phyloP scores from a whole-genome alignment of 139 green algal genomes.

The Asterochloris sp. region DNA sequence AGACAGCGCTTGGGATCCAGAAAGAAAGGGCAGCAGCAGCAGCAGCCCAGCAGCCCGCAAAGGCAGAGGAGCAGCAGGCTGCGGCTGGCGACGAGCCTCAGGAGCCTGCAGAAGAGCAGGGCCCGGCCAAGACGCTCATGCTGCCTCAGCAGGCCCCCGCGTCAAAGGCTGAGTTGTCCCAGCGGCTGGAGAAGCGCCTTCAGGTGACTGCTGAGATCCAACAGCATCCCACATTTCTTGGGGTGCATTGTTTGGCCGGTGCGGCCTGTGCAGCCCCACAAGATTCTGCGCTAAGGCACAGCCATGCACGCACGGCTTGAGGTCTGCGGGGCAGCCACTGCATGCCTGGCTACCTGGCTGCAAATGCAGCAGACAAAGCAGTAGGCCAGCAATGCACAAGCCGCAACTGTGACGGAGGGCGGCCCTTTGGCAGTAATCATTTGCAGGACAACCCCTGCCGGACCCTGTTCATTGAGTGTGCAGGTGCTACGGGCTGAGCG shows the following conservation, averaged over 20 bases:
- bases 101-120: not conserved
- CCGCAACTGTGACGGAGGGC: not conserved
- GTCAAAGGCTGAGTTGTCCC: not conserved
- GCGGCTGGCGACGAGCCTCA: not conserved
- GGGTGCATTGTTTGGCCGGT: too few relatives aligned
- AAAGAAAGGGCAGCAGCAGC: conserved; percentile 5
- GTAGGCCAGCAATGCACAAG: not conserved
- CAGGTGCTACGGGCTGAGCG: conserved; percentile 6
- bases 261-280: too few relatives aligned
- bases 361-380: too few relatives aligned
- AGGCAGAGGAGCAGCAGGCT: not conserved
- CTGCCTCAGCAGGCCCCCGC: not conserved
- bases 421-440: not conserved
- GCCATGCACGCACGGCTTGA: too few relatives aligned
- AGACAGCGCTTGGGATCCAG: conserved; percentile 42
- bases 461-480: not conserved
- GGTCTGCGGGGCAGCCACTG: too few relatives aligned
- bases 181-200: conserved; percentile 12
- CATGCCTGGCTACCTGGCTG: too few relatives aligned
- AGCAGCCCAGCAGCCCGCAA: not conserved
- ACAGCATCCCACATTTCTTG: not conserved
- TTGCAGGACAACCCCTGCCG: not conserved
- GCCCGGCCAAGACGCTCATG: not conserved
- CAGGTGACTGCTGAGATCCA: not conserved
- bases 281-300: too few relatives aligned